Conservation (phyloP, 2,329 filamentous ascomycete genomes). For the Calonectria ilicicola region DNA sequence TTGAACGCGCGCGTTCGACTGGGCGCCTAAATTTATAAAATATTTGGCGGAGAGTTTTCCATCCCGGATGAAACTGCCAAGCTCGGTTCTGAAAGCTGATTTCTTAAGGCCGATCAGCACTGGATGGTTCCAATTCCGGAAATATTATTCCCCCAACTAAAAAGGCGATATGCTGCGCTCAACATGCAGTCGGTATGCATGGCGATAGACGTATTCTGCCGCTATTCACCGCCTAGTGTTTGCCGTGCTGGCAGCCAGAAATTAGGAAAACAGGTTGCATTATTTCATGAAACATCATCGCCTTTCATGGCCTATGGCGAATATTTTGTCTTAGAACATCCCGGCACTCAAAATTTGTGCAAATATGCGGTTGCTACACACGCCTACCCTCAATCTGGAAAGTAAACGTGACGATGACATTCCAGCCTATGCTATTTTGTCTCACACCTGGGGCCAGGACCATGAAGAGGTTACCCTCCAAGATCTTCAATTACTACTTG, state of each 20-base stretch:
- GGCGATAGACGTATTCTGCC: neutral
- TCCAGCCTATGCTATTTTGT: slow-evolving; percentile 15
- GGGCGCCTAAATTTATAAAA: neutral
- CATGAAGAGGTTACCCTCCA: slow-evolving; percentile 14
- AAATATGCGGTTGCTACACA: slow-evolving; percentile 1
- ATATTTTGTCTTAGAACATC: neutral
- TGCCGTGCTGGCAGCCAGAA: neutral
- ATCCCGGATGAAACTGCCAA: neutral
- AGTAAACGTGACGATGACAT: neutral
- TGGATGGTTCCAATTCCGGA: neutral
- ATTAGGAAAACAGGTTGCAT: neutral
- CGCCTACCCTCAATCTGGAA: neutral
- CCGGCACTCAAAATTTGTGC: neutral
- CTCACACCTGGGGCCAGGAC: slow-evolving; percentile 19
- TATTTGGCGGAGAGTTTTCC: neutral
- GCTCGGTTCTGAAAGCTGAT: neutral
- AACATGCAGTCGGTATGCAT: neutral
- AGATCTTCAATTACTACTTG: neutral
- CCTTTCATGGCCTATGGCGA: neutral
- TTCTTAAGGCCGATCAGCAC: neutral
- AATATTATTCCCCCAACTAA: neutral
- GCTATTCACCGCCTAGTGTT: neutral
- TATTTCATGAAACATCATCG: neutral
- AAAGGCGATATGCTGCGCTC: neutral
- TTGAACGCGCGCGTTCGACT: neutral